Evolutionary conservation across 1,139 yeast species (phyloP), one percentile per base, ranked within the genome.

Genomic region (Kodamaea sp.): DNA sequence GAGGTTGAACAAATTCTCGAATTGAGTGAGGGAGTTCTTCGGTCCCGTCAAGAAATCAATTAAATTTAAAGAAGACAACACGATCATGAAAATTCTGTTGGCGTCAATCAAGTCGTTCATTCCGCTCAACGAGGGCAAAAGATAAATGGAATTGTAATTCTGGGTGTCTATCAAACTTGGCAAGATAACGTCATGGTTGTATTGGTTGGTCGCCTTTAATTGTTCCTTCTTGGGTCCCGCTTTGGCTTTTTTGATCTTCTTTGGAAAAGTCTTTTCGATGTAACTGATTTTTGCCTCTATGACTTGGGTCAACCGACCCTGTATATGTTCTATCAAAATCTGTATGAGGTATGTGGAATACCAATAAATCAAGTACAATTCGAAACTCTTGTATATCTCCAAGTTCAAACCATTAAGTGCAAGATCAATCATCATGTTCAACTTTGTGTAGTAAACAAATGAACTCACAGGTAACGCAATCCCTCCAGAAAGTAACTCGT

Each of bases 391-490:
- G 56, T 85, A 87, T 12, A 89, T 59, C 21, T 86, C 88, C 27
- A 87, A 68, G 48, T 85, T 92, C 48, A 89, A 77, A 1, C 96
- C 95, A 39, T 79, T 73, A 21, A 88, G 59, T 2, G 78, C 72
- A n/a, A 82, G 78, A 51, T 85, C 83, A 14, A 78, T 53, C 95
- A 89, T 89, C 27, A 76, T 61, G 28, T 70, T 70, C 26, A 89
- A 58, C 54, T 92, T 92, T 41, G 73, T 69, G 45, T 66, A 69
- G 55, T 76, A 84, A 1, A 83, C 67, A 77, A 80, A 89, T 1
- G 88, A 76, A 3, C 92, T 73, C 11, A 86, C 58, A 1, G 92
- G 82, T 29, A 70, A 53, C 5, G 68, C 58, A 2, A 63, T 47
- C n/a, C 59, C 64, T 8, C 50, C 49, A 7, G 26, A 47, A 4